These are phyloP conservation scores for Rhizopogon sp. DNA, from an alignment of 768 basidiomycete species.

Conservation along the genomic window DNA sequence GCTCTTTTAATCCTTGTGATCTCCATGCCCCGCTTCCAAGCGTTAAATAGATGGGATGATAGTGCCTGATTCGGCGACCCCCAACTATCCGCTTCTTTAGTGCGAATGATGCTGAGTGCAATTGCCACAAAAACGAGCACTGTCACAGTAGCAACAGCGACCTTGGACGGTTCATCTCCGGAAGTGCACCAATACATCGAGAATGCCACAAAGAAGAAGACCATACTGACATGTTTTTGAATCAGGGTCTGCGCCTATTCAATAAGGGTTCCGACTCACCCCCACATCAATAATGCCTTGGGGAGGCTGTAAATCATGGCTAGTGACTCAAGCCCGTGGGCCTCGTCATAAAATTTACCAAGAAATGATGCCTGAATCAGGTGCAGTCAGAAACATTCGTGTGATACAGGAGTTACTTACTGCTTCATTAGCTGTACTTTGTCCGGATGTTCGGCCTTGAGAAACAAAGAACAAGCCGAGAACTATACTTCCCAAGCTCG, in stretches of 20 bases:
- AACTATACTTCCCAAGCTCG: constrained; percentile 37
- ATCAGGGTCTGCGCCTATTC: background rate
- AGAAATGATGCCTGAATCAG: constrained; percentile 7
- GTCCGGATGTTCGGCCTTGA: constrained; percentile 31
- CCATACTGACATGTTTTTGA: constrained; percentile 3
- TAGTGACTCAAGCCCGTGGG: constrained; percentile 42
- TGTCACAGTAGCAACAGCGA: constrained; percentile 25
- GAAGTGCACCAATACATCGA: constrained; percentile 11
- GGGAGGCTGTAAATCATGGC: constrained; percentile 54
- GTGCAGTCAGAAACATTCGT: background rate
- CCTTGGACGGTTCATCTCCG: constrained; percentile 8
- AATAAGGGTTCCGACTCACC: constrained; percentile 30
- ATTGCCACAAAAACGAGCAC: constrained; percentile 12
- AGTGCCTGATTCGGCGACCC: background rate
- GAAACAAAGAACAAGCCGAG: constrained; percentile 40
- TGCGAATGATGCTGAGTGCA: background rate
- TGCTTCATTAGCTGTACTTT: constrained; percentile 25
- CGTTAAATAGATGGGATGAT: background rate
- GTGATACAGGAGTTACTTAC: constrained; percentile 22
- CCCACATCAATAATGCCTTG: constrained; percentile 54
- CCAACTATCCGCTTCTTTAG: background rate
- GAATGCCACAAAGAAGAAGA: constrained; percentile 10
- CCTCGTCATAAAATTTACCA: constrained; percentile 15
- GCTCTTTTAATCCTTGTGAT: background rate
- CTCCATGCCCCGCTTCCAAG: background rate